Conservation (phyloP, 768 basidiomycete species). For the Boletus huronensis region DNA sequence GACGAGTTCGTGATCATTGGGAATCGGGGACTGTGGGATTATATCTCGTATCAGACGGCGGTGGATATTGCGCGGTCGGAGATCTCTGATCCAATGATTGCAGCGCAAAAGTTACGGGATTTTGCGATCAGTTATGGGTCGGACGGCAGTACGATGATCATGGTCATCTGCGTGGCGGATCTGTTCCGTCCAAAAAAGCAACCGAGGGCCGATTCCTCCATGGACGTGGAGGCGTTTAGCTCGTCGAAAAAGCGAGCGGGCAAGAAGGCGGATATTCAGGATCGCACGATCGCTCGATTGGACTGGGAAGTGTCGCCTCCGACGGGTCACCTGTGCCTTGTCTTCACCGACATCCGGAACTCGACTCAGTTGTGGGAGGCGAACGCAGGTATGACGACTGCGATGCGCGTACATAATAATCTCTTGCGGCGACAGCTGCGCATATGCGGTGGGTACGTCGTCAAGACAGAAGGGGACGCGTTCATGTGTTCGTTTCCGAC, state of each 20-base stretch:
- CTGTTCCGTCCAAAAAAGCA: conserved; percentile 61
- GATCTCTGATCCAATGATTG: conserved; percentile 70
- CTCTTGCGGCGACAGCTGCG: conserved; percentile 83
- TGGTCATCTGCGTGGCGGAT: conserved; percentile 86
- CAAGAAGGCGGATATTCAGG: conserved; percentile 50
- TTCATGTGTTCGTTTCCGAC: conserved; percentile 99
- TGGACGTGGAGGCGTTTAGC: conserved; percentile 37
- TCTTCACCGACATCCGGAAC: conserved; percentile 97
- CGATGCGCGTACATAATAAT: conserved; percentile 86
- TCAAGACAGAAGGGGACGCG: conserved; percentile 98
- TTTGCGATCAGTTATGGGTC: conserved; percentile 97
- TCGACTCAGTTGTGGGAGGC: conserved; percentile 97
- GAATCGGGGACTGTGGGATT: conserved; percentile 91
- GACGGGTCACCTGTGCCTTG: conserved; percentile 82
- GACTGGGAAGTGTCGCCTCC: conserved; percentile 82
- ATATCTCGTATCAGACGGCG: conserved; percentile 90
- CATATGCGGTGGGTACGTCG: conserved; percentile 93
- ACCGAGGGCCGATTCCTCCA: conserved; percentile 26
- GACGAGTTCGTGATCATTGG: conserved; percentile 98
- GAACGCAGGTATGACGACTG: conserved; percentile 92
- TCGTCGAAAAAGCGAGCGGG: conserved; percentile 29
- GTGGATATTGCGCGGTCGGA: conserved; percentile 90
- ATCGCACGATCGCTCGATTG: conserved; percentile 60
- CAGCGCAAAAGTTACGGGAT: conserved; percentile 94
- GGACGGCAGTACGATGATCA: conserved; percentile 93